Percentiles rank a stretch among this genome's conserved stretches.
These are phyloP conservation scores for Cymbopogon flexuosus DNA, from an alignment of 202 grass and related monocot genomes.

Conservation along the genomic window DNA sequence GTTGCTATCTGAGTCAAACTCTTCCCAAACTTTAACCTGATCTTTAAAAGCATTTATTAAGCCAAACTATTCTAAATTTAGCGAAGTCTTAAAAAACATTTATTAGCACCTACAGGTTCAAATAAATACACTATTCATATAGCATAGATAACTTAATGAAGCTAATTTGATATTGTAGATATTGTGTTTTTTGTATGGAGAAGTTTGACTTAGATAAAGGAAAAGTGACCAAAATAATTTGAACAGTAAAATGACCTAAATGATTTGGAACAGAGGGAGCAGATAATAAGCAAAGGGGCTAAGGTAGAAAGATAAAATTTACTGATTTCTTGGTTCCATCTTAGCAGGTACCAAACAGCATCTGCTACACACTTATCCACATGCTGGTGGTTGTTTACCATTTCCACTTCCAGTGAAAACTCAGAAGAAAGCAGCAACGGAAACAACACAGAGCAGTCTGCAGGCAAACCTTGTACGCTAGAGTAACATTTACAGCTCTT, in stretches of 20 bases:
- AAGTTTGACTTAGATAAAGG: not conserved
- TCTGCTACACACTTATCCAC: constrained; percentile 14
- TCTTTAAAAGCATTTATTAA: too few species aligned
- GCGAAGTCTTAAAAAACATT: too few species aligned
- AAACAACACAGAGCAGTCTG: not conserved
- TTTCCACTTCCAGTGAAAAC: not conserved
- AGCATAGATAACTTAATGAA: too few species aligned
- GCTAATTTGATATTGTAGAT: too few species aligned
- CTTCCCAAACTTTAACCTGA: too few species aligned
- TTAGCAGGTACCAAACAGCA: not conserved
- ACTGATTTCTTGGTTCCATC: not conserved
- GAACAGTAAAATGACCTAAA: not conserved
- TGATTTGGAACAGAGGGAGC: not conserved
- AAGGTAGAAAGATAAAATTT: not conserved
- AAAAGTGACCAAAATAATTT: too few species aligned
- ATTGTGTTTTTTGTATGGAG: too few species aligned
- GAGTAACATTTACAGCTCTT: constrained; percentile 36
- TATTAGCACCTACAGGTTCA: too few species aligned
- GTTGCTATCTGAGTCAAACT: too few species aligned
- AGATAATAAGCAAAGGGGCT: not conserved
- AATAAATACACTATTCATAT: too few species aligned
- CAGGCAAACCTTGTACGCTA: constrained; percentile 10
- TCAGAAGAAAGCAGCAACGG: not conserved
- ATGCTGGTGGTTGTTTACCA: not conserved
- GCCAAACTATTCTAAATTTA: too few species aligned